Conservation (phyloP, 257 asterid species). For the Mentha longifolia region DNA sequence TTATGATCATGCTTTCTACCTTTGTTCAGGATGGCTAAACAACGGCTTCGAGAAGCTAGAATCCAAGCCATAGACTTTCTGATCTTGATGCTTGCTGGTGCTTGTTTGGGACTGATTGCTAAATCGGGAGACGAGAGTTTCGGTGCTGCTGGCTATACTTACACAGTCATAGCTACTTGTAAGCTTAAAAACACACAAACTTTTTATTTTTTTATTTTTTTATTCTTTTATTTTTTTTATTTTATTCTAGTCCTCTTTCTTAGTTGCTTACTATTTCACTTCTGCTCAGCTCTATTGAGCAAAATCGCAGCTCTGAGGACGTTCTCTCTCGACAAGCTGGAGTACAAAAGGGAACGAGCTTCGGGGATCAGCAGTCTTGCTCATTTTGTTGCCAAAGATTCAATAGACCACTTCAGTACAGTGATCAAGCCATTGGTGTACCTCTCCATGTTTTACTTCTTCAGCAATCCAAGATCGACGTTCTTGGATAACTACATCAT, state of each 20-base stretch:
- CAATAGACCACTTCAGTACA: slow-evolving; percentile 72
- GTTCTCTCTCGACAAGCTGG: slow-evolving; percentile 63
- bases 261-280: not conserved
- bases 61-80: slow-evolving; percentile 80
- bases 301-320: slow-evolving; percentile 74
- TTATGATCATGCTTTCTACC: slow-evolving; percentile 25
- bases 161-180: slow-evolving; percentile 94
- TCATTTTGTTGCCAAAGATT: slow-evolving; percentile 68
- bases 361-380: slow-evolving; percentile 81
- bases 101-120: slow-evolving; percentile 80
- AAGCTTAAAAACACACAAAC: slow-evolving; percentile 38
- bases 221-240: too few relatives aligned
- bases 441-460: slow-evolving; percentile 70
- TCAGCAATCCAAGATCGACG: slow-evolving; percentile 72
- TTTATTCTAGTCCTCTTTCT: not conserved
- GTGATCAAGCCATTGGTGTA: slow-evolving; percentile 72
- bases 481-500: slow-evolving; percentile 66
- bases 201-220: not conserved
- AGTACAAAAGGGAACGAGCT: slow-evolving; percentile 69
- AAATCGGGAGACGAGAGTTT: slow-evolving; percentile 77
- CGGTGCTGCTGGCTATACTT: slow-evolving; percentile 83
- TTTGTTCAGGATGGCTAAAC: slow-evolving; percentile 74
- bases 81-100: slow-evolving; percentile 89
- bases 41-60: slow-evolving; percentile 82
- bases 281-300: slow-evolving; percentile 59